Evolutionary conservation across 805 yeast species (phyloP).

Genomic region (Saccharomycopsis microspora): DNA sequence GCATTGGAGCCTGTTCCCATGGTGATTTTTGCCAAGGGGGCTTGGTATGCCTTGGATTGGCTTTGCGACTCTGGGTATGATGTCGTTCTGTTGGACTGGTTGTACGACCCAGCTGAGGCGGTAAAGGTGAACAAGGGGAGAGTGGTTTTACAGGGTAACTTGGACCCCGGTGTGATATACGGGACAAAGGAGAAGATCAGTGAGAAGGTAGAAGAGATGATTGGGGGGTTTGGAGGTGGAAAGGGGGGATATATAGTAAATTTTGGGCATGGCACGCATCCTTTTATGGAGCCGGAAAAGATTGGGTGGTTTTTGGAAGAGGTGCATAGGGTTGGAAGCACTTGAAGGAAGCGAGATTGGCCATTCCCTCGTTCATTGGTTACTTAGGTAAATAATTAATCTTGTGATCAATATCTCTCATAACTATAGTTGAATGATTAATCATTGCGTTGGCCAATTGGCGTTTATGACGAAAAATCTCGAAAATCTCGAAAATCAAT

Average conservation of each 20-base stretch:
- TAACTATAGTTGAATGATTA: too few species aligned
- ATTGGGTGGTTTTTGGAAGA: slow-evolving; percentile 77
- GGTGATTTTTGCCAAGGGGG: slow-evolving; percentile 89
- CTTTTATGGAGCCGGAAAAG: slow-evolving; percentile 91
- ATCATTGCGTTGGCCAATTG: too few species aligned
- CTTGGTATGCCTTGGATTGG: slow-evolving; percentile 91
- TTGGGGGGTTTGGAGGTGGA: slow-evolving; percentile 87
- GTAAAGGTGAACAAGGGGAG: slow-evolving; percentile 62
- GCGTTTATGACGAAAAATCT: too few species aligned
- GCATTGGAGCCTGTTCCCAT: slow-evolving; percentile 76
- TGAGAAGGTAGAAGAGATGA: slow-evolving; percentile 77
- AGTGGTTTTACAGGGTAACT: slow-evolving; percentile 84
- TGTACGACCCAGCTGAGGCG: slow-evolving; percentile 76
- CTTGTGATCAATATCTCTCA: too few species aligned
- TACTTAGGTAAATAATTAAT: slow-evolving; percentile 1
- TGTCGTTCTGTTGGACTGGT: slow-evolving; percentile 90
- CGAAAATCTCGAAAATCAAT: too few species aligned
- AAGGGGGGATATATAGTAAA: slow-evolving; percentile 84
- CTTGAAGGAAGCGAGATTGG: slow-evolving; percentile 17
- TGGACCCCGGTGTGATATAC: slow-evolving; percentile 92
- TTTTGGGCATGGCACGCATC: slow-evolving; percentile 98
- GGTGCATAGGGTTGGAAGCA: slow-evolving; percentile 68
- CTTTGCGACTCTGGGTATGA: slow-evolving; percentile 75
- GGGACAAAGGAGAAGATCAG: slow-evolving; percentile 79
- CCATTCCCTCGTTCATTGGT: neutral